Evolutionary conservation across 2,329 filamentous ascomycete species (phyloP), one percentile per base, ranked within the genome.

Genomic region (Clarireedia sp.): DNA sequence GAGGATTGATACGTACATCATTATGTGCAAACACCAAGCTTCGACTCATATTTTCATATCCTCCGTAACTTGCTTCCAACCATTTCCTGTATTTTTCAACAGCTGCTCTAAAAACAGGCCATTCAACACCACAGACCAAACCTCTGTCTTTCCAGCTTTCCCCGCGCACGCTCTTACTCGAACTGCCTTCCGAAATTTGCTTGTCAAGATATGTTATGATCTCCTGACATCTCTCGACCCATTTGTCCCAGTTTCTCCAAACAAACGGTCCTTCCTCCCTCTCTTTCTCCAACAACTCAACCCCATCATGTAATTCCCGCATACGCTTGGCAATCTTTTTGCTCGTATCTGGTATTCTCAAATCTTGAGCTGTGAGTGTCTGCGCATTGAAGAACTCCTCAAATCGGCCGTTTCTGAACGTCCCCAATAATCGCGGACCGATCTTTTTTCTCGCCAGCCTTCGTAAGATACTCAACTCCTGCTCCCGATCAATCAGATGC

Each of bases 291-390:
- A 96, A 78, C 19, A 99, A 75, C 26, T 96, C 90, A 59, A 99
- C 86, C 0, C 94, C 94, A 51, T 96, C 89, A 66, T 99, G 94
- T 37, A 99, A 78, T 71, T 99, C 94, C 60, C 91, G 81, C 90
- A 99, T 96, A 50, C 94, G 88, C 76, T 97, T 97, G 12, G 94
- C 92, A 67, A 99, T 99, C 68, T 96, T 89, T 66, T 82, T 87
- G 36, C 88, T 95, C 0, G 89, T 96, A 49, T 90, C 88, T 0
- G 89, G 81, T 33, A 89, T 82, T 38, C 89, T 85, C 46, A 99
- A 73, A 62, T 95, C 88, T 24, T 80, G 76, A 0, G 86, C 78
- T 0, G 85, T 92, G 43, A 99, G 78, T 0, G 94, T 85, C 38
- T 82, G 82, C 0, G 94, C 90, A 67, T 96, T 83, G 68, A 96